Conservation (phyloP, 1,284 basidiomycete genomes). For the Tilletia indica region DNA sequence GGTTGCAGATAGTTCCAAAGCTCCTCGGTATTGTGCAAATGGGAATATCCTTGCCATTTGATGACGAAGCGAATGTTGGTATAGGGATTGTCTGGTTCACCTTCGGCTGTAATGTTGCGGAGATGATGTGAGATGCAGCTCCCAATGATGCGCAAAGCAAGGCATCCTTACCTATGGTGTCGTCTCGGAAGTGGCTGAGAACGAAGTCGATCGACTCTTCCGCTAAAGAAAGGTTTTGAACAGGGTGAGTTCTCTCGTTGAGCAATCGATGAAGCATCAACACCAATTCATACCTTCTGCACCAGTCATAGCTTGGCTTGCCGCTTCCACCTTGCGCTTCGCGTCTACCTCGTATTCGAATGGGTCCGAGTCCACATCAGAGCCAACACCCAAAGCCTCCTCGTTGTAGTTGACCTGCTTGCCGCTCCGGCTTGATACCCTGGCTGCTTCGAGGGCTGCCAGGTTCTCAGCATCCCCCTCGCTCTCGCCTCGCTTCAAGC, state of each 20-base stretch:
- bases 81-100: constrained; percentile 56
- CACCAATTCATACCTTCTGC: constrained; percentile 14
- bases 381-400: constrained; percentile 43
- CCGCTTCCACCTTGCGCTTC: constrained; percentile 30
- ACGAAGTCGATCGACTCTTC: constrained; percentile 58
- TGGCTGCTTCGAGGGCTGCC: constrained; percentile 29
- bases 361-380: constrained; percentile 50
- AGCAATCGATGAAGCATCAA: too few relatives aligned
- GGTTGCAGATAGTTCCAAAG: constrained; percentile 77
- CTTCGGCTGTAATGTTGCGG: constrained; percentile 34
- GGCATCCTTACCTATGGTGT: constrained; percentile 25
- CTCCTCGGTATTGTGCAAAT: constrained; percentile 84
- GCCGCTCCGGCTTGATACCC: constrained; percentile 46
- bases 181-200: constrained; percentile 57
- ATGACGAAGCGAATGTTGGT: constrained; percentile 58
- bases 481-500: background rate
- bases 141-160: background rate
- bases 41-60: constrained; percentile 59
- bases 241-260: too few relatives aligned
- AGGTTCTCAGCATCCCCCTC: constrained; percentile 5
- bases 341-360: constrained; percentile 50
- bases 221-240: too few relatives aligned
- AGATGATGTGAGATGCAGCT: background rate
- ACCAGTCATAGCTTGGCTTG: constrained; percentile 24
- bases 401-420: constrained; percentile 55